Conservation (phyloP, 352 stramenopile species). For the Pythium biforme region DNA sequence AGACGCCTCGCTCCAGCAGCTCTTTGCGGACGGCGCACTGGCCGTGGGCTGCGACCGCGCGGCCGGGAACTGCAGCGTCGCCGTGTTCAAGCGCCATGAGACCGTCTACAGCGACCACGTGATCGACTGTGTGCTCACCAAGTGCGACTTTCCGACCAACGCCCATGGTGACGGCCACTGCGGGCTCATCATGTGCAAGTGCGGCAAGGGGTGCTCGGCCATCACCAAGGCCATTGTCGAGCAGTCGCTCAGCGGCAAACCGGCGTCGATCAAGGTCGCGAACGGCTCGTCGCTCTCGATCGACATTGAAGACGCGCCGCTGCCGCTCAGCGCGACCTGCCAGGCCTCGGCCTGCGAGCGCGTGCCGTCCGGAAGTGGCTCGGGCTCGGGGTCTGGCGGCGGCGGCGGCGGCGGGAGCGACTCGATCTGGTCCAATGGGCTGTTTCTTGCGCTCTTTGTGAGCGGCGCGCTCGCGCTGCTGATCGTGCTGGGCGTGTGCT, state of each 20-base stretch:
- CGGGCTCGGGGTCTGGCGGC: slow-evolving; percentile 28
- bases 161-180: slow-evolving; percentile 44
- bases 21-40: slow-evolving; percentile 68
- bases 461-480: slow-evolving; percentile 27
- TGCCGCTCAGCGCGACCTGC: slow-evolving; percentile 67
- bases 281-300: slow-evolving; percentile 54
- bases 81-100: slow-evolving; percentile 60
- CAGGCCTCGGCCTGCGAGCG: slow-evolving; percentile 61
- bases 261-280: slow-evolving; percentile 45
- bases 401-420: slow-evolving; percentile 24
- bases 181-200: slow-evolving; percentile 60
- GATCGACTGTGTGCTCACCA: slow-evolving; percentile 65
- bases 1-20: slow-evolving; percentile 45
- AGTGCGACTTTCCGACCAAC: slow-evolving; percentile 44
- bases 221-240: slow-evolving; percentile 73
- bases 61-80: slow-evolving; percentile 50
- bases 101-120: slow-evolving; percentile 52
- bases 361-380: slow-evolving; percentile 24
- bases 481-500: slow-evolving; percentile 35
- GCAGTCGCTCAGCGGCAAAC: slow-evolving; percentile 60
- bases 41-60: slow-evolving; percentile 60
- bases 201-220: slow-evolving; percentile 49
- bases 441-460: slow-evolving; percentile 37
- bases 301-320: slow-evolving; percentile 65
- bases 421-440: slow-evolving; percentile 19